Conservation (phyloP, 2,329 filamentous ascomycete genomes). For the Lachnellula suecica region DNA sequence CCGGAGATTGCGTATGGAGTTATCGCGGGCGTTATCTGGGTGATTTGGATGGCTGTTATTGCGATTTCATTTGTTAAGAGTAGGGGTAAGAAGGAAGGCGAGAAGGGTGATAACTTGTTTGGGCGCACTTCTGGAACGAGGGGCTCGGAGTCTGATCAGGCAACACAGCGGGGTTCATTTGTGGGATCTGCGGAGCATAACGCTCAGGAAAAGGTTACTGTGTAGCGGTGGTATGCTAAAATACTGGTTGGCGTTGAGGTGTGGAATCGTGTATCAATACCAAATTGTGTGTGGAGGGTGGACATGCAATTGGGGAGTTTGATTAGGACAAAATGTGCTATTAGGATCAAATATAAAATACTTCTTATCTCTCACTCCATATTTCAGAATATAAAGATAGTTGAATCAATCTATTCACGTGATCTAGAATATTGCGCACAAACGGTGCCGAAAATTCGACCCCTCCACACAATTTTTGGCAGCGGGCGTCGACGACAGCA, state of each 20-base stretch:
- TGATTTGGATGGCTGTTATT: slow-evolving; percentile 42
- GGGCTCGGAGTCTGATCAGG: background rate
- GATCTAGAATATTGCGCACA: slow-evolving; percentile 8
- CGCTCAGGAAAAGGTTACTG: no score
- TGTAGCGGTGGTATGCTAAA: no score
- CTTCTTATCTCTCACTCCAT: no score
- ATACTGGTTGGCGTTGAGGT: no score
- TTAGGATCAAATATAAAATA: no score
- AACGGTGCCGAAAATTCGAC: slow-evolving; percentile 13
- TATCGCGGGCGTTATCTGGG: slow-evolving; percentile 50
- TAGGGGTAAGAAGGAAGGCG: slow-evolving; percentile 2
- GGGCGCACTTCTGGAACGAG: no score
- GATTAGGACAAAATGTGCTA: no score
- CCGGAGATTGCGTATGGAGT: slow-evolving; percentile 56
- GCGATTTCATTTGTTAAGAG: slow-evolving; percentile 16
- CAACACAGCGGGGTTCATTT: background rate
- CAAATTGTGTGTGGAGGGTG: no score
- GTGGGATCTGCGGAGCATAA: no score
- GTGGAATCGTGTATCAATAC: no score
- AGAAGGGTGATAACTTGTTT: slow-evolving; percentile 6
- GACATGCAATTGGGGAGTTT: no score
- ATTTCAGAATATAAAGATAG: no score
- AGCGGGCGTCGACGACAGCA: slow-evolving; percentile 4
- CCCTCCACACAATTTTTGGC: slow-evolving; percentile 18
- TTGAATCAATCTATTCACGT: slow-evolving; percentile 4